Evolutionary conservation across 441 rosid species (phyloP).

Genomic region (Corymbia calophylla): DNA sequence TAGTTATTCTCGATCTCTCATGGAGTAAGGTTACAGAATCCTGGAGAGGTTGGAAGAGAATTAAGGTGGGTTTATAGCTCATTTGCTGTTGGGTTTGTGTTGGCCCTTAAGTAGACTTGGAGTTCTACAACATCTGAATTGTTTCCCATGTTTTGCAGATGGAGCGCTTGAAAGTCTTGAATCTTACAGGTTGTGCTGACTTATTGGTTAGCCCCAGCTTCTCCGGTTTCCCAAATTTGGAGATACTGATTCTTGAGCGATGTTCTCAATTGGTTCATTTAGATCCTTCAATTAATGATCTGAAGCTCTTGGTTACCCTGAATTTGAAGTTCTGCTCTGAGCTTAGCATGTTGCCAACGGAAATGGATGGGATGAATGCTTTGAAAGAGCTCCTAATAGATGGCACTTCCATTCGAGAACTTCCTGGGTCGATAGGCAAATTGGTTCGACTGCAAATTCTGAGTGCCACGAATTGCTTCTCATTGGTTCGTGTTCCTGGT

Average conservation of each 20-base stretch:
- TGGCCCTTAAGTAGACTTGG: not conserved
- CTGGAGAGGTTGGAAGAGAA: not conserved
- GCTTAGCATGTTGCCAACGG: not conserved
- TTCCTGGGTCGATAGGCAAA: not conserved
- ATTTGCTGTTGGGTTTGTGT: not conserved
- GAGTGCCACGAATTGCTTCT: not conserved
- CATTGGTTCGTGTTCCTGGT: not conserved
- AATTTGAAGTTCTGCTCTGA: not conserved
- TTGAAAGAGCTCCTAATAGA: not conserved
- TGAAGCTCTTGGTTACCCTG: not conserved
- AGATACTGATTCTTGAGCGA: not conserved
- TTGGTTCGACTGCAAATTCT: not conserved
- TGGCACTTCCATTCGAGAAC: not conserved
- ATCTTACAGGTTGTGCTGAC: not conserved
- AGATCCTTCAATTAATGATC: not conserved
- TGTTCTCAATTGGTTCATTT: not conserved
- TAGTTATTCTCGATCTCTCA: not conserved
- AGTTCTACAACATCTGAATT: not conserved
- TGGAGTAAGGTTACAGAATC: not conserved
- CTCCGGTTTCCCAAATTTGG: not conserved
- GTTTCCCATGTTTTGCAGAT: not conserved
- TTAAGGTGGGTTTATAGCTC: not conserved
- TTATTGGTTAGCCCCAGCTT: not conserved
- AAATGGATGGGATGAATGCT: not conserved
- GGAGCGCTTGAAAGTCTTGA: not conserved